phyloP scores from a whole-genome alignment of 176 grass and related monocot species.

The Miscanthus lutarioriparius region DNA sequence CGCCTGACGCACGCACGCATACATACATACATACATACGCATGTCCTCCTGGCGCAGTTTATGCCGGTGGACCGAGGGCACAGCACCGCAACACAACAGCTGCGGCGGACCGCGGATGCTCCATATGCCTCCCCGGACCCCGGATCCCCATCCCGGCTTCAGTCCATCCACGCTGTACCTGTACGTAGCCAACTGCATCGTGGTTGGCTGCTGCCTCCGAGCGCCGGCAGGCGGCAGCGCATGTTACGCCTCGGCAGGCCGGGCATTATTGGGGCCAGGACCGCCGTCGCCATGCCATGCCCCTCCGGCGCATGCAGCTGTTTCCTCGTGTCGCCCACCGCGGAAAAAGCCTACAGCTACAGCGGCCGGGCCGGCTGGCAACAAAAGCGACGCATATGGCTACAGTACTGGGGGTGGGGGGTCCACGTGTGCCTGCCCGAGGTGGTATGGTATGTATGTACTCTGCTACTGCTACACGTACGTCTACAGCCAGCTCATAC shows the following conservation, averaged over 20 bases:
- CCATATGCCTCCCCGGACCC: not conserved
- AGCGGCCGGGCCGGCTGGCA: not conserved
- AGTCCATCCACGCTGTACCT: too few species aligned
- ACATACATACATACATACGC: too few species aligned
- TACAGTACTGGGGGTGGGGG: not conserved
- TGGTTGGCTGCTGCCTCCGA: not conserved
- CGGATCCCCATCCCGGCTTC: not conserved
- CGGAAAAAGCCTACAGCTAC: not conserved
- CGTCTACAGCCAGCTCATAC: not conserved
- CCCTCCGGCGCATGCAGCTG: too few species aligned
- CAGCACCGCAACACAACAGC: not conserved
- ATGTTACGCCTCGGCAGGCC: not conserved
- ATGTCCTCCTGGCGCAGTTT: not conserved
- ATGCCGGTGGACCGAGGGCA: not conserved
- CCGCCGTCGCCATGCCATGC: too few species aligned
- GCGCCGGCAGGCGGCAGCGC: not conserved
- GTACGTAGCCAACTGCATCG: too few species aligned
- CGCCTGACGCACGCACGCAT: too few species aligned
- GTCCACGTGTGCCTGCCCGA: not conserved
- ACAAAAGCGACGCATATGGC: conserved; percentile 4
- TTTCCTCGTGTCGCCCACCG: not conserved
- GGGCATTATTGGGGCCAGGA: conserved; percentile 18
- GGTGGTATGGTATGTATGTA: too few species aligned
- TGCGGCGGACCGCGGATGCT: not conserved
- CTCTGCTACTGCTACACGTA: too few species aligned